Base-by-base conservation (phyloP, 2,329 filamentous ascomycete genomes). In the Stagonosporopsis vannaccii region DNA sequence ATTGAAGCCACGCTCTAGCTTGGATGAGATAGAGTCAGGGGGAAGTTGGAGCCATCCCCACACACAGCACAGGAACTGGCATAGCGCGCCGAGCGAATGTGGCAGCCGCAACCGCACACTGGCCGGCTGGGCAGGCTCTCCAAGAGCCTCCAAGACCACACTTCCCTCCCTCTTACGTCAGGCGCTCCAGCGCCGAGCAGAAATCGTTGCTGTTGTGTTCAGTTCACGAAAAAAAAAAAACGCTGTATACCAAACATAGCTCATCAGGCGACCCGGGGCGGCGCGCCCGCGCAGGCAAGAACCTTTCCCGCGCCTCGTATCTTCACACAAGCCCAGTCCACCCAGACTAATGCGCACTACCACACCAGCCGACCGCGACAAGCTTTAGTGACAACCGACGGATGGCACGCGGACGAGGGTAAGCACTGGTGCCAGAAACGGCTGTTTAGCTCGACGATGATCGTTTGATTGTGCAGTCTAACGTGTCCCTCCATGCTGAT, bases 331-430 rank as follows among this genome's bases (percentile, higher is more conserved):
- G 44, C 44, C 48, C 32, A 51, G 45, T 49, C 46, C 43, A 19
- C 28, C 44, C 45, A 22, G 33, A 39, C 39, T 26, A 36, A 23
- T 20, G 48, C 56, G 49, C 61, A 59, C 61, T 43, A 46, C 46
- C 40, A 28, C 23, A 51, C 47, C 54, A 43, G 6, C 45, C 55
- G 46, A 36, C 25, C 36, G 39, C 28, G 43, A 59, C 58, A 62
- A 63, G 59, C 63, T 57, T 59, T 57, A 30, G 39, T 64, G 55
- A 60, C 59, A 62, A 58, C 58, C 51, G 44, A 47, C 50, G 30
- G 36, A 54, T 26, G 42, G 43, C 43, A 53, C 33, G 40, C 43
- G 33, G 43, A 32, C 25, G 48, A 41, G 36, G 32, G 30, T 53
- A 52, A 57, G 55, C 60, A 57, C 45, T 43, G 43, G 39, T 52